Evolutionary conservation across 164 flowering plant species (phyloP), one percentile per base, ranked within the genome.

Genomic region (Stephania japonica): DNA sequence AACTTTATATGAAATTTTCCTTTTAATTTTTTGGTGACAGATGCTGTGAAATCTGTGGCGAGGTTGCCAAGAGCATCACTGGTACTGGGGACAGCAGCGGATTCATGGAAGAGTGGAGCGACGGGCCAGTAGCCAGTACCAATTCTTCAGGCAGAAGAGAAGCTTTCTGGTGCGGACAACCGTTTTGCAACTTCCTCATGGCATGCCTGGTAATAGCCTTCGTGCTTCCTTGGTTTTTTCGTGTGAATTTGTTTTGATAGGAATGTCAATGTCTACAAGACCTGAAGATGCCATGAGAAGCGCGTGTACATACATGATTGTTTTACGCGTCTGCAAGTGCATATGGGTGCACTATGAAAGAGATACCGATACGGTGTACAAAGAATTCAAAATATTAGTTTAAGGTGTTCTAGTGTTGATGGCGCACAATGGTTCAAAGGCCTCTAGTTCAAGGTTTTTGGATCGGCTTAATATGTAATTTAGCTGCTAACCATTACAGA

Each of bases 161-260:
- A 24, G 61, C 75, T 25, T 79, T 78, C 77, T 81, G 82, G 79
- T 74, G 78, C 23, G 75, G 72, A 21, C 82, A 77, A 61, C 82
- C 77, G 8, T 79, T 81, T 25, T 83, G 86, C 75, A 86, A 83
- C 74, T 82, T 85, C 70, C 66, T 86, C 44, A 79, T 86, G 85
- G 85, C 80, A 16, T 84, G 81, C 73, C 41, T 86, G 74, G 84
- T 86, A 25, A 69, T 85, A 71, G 83, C 85, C 21, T 86, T 86
- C 67, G 73, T 86, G n/a, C 80, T 86, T 19, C 89, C 86, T 0
- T 86, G 87, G 89, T 82, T 85, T 65, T 80, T 85, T 65, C 87
- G 82, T 42, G 75, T 82, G 70, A 75, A 78, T 73, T 72, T 80
- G 79, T 78, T 82, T 65, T 79, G 72, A 82, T 49, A 42, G 27